Conservation (phyloP, 805 yeast genomes). For the Candida wancherniae region DNA sequence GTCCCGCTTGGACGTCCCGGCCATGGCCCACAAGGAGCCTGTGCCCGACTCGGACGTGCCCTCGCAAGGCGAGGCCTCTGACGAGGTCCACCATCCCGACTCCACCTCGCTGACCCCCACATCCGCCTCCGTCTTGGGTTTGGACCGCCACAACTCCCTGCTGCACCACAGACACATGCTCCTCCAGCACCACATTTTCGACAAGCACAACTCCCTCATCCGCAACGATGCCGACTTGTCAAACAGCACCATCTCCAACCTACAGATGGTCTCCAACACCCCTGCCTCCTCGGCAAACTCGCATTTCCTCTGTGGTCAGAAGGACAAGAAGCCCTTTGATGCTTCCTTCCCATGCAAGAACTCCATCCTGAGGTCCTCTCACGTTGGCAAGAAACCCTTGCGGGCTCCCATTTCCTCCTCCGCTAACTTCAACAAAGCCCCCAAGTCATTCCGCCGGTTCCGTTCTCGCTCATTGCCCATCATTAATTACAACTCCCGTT, state of each 20-base stretch:
- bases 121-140: constrained; percentile 6
- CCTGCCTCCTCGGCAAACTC: constrained; percentile 8
- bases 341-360: constrained; percentile 8
- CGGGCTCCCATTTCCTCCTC: constrained; percentile 9
- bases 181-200: constrained; percentile 20
- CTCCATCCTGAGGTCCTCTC: constrained; percentile 8
- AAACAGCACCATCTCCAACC: constrained; percentile 1
- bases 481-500: constrained; percentile 28
- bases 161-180: constrained; percentile 16
- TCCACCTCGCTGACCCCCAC: constrained; percentile 11
- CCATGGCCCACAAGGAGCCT: constrained; percentile 13
- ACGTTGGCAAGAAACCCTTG: constrained; percentile 10
- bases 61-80: constrained; percentile 4
- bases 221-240: too few relatives aligned
- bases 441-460: constrained; percentile 31
- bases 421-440: constrained; percentile 20
- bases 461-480: constrained; percentile 40
- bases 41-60: constrained; percentile 11
- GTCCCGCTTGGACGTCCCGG: constrained; percentile 16
- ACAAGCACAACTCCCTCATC: too few relatives aligned
- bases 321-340: constrained; percentile 4
- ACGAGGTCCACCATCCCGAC: constrained; percentile 9
- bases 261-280: constrained; percentile 7
- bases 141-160: constrained; percentile 7
- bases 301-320: constrained; percentile 2